Base-by-base conservation (phyloP, 345 rosid genomes). In the Turnera subulata region DNA sequence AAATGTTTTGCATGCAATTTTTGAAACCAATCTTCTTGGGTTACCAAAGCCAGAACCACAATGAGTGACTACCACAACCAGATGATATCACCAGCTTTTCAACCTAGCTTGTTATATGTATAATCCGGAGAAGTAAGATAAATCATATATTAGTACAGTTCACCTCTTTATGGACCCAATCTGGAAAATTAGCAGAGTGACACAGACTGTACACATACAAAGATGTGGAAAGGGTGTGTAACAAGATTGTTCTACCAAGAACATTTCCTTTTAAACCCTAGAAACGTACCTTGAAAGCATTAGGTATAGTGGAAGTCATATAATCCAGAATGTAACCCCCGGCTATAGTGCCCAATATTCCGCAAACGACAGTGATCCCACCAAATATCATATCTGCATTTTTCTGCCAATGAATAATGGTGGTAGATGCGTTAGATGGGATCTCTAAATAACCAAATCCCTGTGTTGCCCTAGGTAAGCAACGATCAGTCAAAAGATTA, bases 381-480 rank as follows among this genome's bases (percentile, higher is more conserved):
- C 98, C 98, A 69, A 89, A 92, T 65, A 89, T 76, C 80, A 84
- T 0, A 77, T 92, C 98, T 29, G 98, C 98, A 66, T 86, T 64
- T 26, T 58, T 79, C 97, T 92, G 84, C 70, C 61, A 70, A 45
- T 56, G 46, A 18, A 58, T 44, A 56, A 35, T 21, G 15, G 43
- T 21, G 8, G 35, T 29, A 29, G 35, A 29, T 29, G 35, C 8
- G 44, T 66, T 55, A 64, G 16, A 22, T 62, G 21, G 19, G 48
- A 21, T 15, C 11, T 17, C 4, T 5, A 43, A 55, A 52, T 10
- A 20, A 53, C 13, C 29, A 65, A 49, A 6, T 25, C 18, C 50
- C 19, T 42, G 16, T 8, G 35, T 5, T 22, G 6, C 53, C 5
- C 53, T 21, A 12, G 13, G 8, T 13, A 5, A 12, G 14, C 23